phyloP scores from a whole-genome alignment of 129 eudicot species.

The Helichrysum umbraculigerum region DNA sequence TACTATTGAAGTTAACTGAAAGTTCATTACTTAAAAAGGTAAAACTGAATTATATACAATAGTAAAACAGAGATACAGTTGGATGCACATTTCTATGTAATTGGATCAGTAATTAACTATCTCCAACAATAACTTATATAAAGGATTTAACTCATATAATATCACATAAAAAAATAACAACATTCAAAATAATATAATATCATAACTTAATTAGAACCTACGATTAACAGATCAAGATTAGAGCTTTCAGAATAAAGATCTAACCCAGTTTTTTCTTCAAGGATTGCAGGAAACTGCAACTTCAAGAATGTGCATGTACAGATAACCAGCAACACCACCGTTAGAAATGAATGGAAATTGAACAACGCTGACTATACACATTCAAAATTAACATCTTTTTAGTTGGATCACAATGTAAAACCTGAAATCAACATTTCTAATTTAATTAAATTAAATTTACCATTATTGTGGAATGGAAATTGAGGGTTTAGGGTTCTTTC shows the following conservation, averaged over 20 bases:
- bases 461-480: neutral
- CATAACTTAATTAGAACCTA: neutral
- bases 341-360: constrained; percentile 92
- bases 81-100: too few species aligned
- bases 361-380: constrained; percentile 74
- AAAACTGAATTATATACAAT: too few species aligned
- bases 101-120: too few species aligned
- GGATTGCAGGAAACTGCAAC: constrained; percentile 90
- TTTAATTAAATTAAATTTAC: neutral
- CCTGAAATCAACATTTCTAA: neutral
- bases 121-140: too few species aligned
- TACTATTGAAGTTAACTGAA: too few species aligned
- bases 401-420: neutral
- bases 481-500: neutral
- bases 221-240: neutral
- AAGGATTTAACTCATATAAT: too few species aligned
- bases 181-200: neutral
- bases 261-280: constrained; percentile 94
- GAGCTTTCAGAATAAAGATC: neutral
- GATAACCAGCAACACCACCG: constrained; percentile 81
- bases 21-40: too few species aligned
- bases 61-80: neutral
- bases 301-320: constrained; percentile 91
- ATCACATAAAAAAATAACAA: too few species aligned
- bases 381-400: neutral